Percentiles rank a stretch among this genome's conserved stretches.
These are phyloP conservation scores for Penicillium soppii DNA, from an alignment of 495 filamentous ascomycete species.

Conservation along the genomic window DNA sequence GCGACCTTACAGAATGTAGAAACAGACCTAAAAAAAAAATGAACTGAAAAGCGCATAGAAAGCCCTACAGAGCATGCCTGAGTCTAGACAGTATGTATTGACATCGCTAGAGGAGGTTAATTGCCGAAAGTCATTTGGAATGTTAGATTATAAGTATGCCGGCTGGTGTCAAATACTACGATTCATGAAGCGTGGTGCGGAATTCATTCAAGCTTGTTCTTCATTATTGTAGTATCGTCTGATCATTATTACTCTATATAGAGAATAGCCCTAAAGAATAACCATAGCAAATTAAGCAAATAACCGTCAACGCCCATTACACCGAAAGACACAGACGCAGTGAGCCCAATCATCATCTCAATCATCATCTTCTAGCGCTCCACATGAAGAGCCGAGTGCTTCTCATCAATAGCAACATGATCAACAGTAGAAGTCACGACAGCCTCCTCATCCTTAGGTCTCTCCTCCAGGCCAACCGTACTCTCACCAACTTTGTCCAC, in stretches of 20 bases:
- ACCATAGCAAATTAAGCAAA: neutral
- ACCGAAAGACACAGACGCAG: neutral
- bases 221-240: too few species aligned
- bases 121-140: too few species aligned
- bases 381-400: conserved; percentile 10
- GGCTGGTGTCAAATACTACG: too few species aligned
- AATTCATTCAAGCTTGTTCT: too few species aligned
- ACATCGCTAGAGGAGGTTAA: too few species aligned
- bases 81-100: too few species aligned
- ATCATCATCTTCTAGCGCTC: conserved; percentile 1
- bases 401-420: neutral
- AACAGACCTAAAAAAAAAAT: too few species aligned
- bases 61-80: too few species aligned
- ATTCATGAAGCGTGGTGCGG: too few species aligned
- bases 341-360: neutral
- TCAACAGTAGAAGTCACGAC: conserved; percentile 12
- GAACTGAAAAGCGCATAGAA: too few species aligned
- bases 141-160: too few species aligned
- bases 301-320: conserved; percentile 1
- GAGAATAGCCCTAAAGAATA: neutral
- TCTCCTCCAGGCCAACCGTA: conserved; percentile 47
- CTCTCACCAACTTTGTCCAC: conserved; percentile 59
- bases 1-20: too few species aligned
- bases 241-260: neutral
- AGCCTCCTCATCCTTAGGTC: conserved; percentile 26